Percentiles rank a stretch among this genome's conserved stretches.
phyloP scores from a whole-genome alignment of 2,329 filamentous ascomycete genomes.

The Alternaria sp. region DNA sequence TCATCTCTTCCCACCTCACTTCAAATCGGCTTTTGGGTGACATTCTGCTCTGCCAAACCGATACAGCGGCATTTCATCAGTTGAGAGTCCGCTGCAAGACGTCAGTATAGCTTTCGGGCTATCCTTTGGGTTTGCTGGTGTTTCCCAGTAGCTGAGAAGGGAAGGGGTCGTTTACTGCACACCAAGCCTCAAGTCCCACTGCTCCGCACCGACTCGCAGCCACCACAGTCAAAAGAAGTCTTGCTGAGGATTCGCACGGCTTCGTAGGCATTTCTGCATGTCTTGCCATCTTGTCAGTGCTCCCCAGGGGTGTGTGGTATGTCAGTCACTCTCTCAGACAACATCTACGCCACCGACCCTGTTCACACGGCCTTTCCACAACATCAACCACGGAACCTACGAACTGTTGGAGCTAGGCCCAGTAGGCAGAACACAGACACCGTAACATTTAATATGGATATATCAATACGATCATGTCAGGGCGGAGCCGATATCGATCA shows the following conservation, averaged over 20 bases:
- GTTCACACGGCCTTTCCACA: neutral
- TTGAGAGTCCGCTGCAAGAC: neutral
- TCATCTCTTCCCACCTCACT: neutral
- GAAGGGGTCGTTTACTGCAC: neutral
- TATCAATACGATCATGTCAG: neutral
- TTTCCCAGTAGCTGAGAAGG: neutral
- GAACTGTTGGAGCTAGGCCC: neutral
- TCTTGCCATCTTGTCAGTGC: neutral
- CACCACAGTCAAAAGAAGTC: neutral
- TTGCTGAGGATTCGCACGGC: neutral
- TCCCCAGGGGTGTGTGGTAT: neutral
- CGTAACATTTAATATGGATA: neutral
- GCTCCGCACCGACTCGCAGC: neutral
- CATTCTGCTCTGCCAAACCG: neutral
- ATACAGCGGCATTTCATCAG: neutral
- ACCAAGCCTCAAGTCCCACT: neutral
- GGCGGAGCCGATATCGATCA: conserved; percentile 17
- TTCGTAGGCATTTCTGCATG: neutral
- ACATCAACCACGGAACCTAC: neutral
- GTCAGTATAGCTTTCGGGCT: neutral
- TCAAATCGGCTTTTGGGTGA: neutral
- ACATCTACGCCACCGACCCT: neutral
- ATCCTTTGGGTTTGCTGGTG: neutral
- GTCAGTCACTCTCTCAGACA: neutral
- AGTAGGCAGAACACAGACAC: no score